These are phyloP conservation scores for Fusarium armeniacum DNA, from an alignment of 2,329 filamentous ascomycete genomes.

Conservation along the genomic window DNA sequence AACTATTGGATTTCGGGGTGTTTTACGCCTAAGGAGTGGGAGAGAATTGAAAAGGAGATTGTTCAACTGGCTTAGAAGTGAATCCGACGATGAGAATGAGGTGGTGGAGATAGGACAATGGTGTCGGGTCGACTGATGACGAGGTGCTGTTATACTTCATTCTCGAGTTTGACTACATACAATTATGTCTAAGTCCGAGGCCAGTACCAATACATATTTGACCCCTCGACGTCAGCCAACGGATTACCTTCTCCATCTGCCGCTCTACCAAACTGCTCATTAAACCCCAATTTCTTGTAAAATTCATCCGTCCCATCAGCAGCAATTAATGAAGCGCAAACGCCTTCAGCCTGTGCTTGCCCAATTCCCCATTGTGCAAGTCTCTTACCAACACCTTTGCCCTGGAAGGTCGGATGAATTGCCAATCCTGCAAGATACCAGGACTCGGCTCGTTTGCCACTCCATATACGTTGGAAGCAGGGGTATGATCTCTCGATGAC, in stretches of 20 bases:
- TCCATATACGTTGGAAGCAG: conserved; percentile 38
- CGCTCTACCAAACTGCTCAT: conserved; percentile 33
- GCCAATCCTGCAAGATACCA: conserved; percentile 58
- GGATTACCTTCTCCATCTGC: conserved; percentile 35
- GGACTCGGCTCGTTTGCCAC: conserved; percentile 38
- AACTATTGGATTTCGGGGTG: too few relatives aligned
- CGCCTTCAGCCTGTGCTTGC: conserved; percentile 53
- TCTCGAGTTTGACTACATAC: too few relatives aligned
- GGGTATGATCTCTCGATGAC: conserved; percentile 38
- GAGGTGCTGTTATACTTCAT: too few relatives aligned
- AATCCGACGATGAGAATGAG: too few relatives aligned
- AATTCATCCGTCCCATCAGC: conserved; percentile 58
- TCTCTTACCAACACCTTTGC: conserved; percentile 53
- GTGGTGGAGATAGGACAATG: too few relatives aligned
- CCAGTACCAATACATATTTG: conserved; percentile 43
- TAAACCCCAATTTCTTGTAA: conserved; percentile 47
- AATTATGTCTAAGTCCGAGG: neutral
- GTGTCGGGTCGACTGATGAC: too few relatives aligned
- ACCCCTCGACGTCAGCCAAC: conserved; percentile 19
- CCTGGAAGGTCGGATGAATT: conserved; percentile 58
- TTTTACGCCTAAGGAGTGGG: too few relatives aligned
- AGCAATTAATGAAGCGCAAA: conserved; percentile 58
- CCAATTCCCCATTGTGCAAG: conserved; percentile 60
- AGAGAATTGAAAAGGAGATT: too few relatives aligned
- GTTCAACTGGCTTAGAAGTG: too few relatives aligned